Conservation (phyloP, 495 filamentous ascomycete genomes). For the Hamigera avellanea region DNA sequence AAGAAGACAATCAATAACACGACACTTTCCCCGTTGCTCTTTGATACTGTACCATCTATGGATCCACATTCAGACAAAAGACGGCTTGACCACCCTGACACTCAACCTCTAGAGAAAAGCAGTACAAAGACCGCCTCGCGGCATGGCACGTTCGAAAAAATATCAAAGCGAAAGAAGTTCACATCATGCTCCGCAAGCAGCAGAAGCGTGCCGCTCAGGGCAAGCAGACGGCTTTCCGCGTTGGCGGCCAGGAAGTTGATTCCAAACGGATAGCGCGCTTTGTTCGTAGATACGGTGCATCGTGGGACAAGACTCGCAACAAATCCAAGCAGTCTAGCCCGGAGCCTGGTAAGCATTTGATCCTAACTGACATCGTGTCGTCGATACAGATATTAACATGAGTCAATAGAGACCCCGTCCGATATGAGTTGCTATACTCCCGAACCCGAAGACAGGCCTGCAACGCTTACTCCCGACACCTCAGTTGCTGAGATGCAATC, state of each 20-base stretch:
- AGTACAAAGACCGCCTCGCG: constrained; percentile 35
- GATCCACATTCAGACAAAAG: too few relatives aligned
- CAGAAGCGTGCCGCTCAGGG: constrained; percentile 30
- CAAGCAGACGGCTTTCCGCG: constrained; percentile 31
- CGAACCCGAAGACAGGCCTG: constrained; percentile 1
- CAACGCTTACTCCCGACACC: too few relatives aligned
- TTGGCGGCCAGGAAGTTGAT: constrained; percentile 1
- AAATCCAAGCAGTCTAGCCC: not conserved
- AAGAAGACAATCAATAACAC: not conserved
- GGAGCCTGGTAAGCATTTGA: not conserved
- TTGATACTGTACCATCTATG: not conserved
- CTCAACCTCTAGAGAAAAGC: constrained; percentile 28
- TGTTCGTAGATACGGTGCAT: not conserved
- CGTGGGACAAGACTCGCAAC: not conserved
- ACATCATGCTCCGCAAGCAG: constrained; percentile 32
- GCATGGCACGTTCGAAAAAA: constrained; percentile 34
- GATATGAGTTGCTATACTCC: constrained; percentile 2
- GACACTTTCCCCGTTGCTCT: not conserved
- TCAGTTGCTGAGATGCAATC: too few relatives aligned
- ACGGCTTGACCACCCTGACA: constrained; percentile 4
- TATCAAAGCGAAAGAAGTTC: constrained; percentile 32
- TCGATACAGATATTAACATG: too few relatives aligned
- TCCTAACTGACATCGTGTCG: not conserved
- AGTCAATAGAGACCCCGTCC: not conserved
- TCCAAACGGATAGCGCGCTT: constrained; percentile 1